Conservation (phyloP, 1,284 basidiomycete species). For the Apiotrichum gamsii region DNA sequence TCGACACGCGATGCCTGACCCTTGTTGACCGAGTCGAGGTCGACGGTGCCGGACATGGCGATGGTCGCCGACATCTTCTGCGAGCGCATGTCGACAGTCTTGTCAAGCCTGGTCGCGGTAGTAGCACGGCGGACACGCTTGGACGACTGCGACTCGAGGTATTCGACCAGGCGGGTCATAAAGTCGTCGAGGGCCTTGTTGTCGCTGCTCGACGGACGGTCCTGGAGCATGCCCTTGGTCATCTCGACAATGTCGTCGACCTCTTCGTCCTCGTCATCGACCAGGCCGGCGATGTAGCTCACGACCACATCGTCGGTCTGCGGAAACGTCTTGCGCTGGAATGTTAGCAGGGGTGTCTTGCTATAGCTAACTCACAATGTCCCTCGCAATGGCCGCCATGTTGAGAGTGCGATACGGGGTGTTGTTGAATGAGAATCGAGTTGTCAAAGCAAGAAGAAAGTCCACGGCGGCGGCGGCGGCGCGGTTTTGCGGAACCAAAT, state of each 20-base stretch:
- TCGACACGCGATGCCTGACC: constrained; percentile 93
- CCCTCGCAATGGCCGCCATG: constrained; percentile 27
- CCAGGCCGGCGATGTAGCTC: constrained; percentile 82
- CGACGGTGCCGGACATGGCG: constrained; percentile 76
- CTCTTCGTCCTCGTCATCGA: constrained; percentile 88
- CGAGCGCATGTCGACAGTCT: constrained; percentile 90
- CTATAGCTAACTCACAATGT: background rate
- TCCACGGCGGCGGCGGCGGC: too few relatives aligned
- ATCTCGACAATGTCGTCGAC: constrained; percentile 73
- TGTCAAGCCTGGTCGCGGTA: constrained; percentile 70
- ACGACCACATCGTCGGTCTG: constrained; percentile 90
- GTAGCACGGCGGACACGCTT: constrained; percentile 50
- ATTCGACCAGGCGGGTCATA: constrained; percentile 56
- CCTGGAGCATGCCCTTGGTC: constrained; percentile 62
- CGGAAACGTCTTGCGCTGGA: constrained; percentile 61
- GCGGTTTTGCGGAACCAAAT: too few relatives aligned
- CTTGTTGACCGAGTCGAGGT: constrained; percentile 89
- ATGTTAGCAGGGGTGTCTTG: background rate
- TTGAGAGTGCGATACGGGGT: too few relatives aligned
- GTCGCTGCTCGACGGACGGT: constrained; percentile 36
- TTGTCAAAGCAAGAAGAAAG: too few relatives aligned
- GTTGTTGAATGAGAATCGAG: too few relatives aligned
- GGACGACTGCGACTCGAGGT: constrained; percentile 62
- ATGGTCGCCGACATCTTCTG: constrained; percentile 73
- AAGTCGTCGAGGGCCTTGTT: constrained; percentile 44